Conservation (phyloP, 805 yeast genomes). For the Starmerella sirachaensis region DNA sequence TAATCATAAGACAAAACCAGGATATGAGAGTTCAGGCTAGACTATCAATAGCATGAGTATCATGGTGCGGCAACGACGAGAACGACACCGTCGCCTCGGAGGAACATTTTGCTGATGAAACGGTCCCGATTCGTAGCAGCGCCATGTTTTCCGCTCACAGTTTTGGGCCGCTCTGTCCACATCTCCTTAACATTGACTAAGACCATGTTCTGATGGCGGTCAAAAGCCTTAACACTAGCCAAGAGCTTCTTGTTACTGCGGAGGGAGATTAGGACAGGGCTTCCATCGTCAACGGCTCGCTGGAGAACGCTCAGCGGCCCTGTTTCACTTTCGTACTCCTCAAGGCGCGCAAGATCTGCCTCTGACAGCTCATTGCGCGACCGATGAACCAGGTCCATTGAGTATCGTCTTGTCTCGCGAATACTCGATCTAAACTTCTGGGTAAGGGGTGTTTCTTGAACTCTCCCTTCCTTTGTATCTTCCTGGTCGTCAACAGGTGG, state of each 20-base stretch:
- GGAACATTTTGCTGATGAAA: conserved; percentile 76
- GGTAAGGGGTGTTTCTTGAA: too few species aligned
- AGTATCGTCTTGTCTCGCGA: neutral
- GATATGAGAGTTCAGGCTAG: too few species aligned
- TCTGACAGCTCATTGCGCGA: conserved; percentile 73
- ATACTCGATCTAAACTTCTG: too few species aligned
- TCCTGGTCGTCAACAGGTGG: too few species aligned
- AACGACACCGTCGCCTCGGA: conserved; percentile 92
- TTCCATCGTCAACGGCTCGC: conserved; percentile 59
- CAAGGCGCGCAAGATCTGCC: conserved; percentile 65
- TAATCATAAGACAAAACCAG: too few species aligned
- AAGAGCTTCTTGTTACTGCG: conserved; percentile 87
- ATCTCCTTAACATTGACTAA: conserved; percentile 82
- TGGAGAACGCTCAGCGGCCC: conserved; percentile 90
- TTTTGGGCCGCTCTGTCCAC: conserved; percentile 55
- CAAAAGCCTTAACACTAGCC: conserved; percentile 87
- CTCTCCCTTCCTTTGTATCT: too few species aligned
- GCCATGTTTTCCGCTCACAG: conserved; percentile 58
- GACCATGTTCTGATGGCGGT: conserved; percentile 89
- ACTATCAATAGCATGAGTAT: too few species aligned
- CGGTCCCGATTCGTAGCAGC: conserved; percentile 58
- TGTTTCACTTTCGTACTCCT: conserved; percentile 76
- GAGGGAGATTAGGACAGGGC: conserved; percentile 75
- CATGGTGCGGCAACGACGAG: too few species aligned
- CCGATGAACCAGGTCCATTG: conserved; percentile 49